These are phyloP conservation scores for Kentomonas sorsogonicus DNA, from an alignment of 208 protist genomes.

Conservation along the genomic window DNA sequence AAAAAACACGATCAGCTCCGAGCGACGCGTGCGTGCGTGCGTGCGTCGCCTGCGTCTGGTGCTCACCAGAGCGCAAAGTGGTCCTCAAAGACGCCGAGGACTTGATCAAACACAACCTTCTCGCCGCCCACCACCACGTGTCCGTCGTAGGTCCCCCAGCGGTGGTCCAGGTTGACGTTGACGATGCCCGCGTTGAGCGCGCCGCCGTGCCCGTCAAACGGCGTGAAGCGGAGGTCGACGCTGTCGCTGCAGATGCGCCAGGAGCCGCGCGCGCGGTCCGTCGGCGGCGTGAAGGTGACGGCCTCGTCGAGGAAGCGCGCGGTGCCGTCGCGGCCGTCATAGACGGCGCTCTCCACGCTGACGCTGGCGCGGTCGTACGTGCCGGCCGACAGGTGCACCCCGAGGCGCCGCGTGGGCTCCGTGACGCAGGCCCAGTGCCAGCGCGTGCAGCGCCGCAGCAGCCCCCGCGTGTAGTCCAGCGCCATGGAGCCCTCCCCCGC, in stretches of 20 bases:
- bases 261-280: background rate
- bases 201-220: conserved; percentile 23
- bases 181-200: conserved; percentile 18
- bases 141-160: conserved; percentile 35
- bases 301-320: conserved; percentile 18
- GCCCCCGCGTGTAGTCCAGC: conserved; percentile 47
- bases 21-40: too few relatives aligned
- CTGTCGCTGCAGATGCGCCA: conserved; percentile 17
- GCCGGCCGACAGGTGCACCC: conserved; percentile 30
- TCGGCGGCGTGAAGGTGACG: conserved; percentile 15
- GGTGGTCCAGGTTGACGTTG: conserved; percentile 28
- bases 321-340: conserved; percentile 1
- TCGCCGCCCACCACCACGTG: conserved; percentile 9
- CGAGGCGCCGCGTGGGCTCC: conserved; percentile 16
- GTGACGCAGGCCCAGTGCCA: conserved; percentile 35
- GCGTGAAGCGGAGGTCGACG: conserved; percentile 25
- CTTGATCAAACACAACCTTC: conserved; percentile 15
- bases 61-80: conserved; percentile 34
- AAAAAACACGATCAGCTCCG: too few relatives aligned
- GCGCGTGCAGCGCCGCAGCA: conserved; percentile 30
- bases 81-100: conserved; percentile 34
- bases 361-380: conserved; percentile 31
- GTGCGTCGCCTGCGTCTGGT: background rate
- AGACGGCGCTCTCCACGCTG: conserved; percentile 35
- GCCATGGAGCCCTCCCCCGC: conserved; percentile 11